A percentile compares a stretch with the other conserved stretches of the same genome.
Conservation (phyloP, 768 basidiomycete species). For the Lactarius indigo region DNA sequence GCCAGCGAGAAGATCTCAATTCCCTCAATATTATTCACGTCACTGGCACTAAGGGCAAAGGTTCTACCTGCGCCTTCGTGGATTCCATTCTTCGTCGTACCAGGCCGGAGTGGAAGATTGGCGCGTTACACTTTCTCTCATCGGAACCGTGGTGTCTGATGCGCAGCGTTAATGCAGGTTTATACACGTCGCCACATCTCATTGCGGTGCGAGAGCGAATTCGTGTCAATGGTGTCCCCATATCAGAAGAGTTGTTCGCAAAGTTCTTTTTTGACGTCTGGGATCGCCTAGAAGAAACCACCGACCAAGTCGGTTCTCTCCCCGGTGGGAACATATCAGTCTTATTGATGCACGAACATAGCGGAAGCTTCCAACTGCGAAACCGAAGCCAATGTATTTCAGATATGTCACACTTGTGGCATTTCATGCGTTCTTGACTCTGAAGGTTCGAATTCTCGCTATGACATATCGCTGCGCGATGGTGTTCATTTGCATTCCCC, state of each 20-base stretch:
- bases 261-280: slow-evolving; percentile 96
- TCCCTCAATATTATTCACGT: slow-evolving; percentile 90
- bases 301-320: slow-evolving; percentile 49
- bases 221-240: slow-evolving; percentile 83
- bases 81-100: slow-evolving; percentile 79
- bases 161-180: slow-evolving; percentile 45
- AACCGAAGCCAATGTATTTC: slow-evolving; percentile 88
- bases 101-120: slow-evolving; percentile 77
- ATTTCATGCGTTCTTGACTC: slow-evolving; percentile 80
- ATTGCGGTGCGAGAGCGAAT: slow-evolving; percentile 95
- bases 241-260: slow-evolving; percentile 85
- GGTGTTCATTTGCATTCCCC: neutral
- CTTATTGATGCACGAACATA: slow-evolving; percentile 25
- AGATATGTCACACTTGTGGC: slow-evolving; percentile 90
- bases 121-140: slow-evolving; percentile 39
- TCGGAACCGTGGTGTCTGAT: neutral
- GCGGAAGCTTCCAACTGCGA: slow-evolving; percentile 49
- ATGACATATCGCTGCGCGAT: neutral
- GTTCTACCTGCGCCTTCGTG: slow-evolving; percentile 92
- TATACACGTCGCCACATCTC: slow-evolving; percentile 96
- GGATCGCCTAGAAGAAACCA: slow-evolving; percentile 70
- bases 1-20: slow-evolving; percentile 79
- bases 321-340: slow-evolving; percentile 2
- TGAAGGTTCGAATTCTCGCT: slow-evolving; percentile 43
- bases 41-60: slow-evolving; percentile 98